Percentiles rank a stretch among this genome's conserved stretches.
These are phyloP conservation scores for Dalbergia cochinchinensis DNA, from an alignment of 306 rosid genomes.

Conservation along the genomic window DNA sequence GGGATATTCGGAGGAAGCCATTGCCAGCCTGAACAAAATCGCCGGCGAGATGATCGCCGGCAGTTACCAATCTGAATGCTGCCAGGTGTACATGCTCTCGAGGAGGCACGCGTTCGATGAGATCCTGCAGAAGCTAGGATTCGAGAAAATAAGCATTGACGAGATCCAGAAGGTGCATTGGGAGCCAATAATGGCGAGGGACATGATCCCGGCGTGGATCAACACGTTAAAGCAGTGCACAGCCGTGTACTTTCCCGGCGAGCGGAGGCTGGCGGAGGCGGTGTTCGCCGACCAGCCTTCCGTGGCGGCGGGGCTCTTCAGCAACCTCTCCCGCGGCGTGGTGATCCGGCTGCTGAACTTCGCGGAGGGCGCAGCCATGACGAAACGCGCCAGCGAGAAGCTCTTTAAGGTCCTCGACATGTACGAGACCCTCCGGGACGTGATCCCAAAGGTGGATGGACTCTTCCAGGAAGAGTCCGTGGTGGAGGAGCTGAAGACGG, in stretches of 20 bases:
- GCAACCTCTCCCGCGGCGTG: conserved; percentile 55
- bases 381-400: conserved; percentile 68
- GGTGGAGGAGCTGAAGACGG: conserved; percentile 51
- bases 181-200: conserved; percentile 55
- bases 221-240: conserved; percentile 52
- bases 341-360: conserved; percentile 66
- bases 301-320: conserved; percentile 43
- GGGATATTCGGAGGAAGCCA: conserved; percentile 53
- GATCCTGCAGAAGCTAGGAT: conserved; percentile 48
- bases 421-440: conserved; percentile 64
- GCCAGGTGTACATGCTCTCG: conserved; percentile 53
- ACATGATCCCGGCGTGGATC: conserved; percentile 68
- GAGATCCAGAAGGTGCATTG: conserved; percentile 66
- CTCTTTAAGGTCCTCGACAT: conserved; percentile 72
- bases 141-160: conserved; percentile 69
- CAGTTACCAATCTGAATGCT: conserved; percentile 62
- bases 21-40: conserved; percentile 50
- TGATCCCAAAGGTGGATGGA: conserved; percentile 37
- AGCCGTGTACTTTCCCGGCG: conserved; percentile 53
- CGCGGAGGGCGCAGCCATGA: conserved; percentile 64
- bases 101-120: conserved; percentile 61
- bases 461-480: conserved; percentile 50
- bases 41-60: conserved; percentile 52
- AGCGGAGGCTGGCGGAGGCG: conserved; percentile 48
- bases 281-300: conserved; percentile 41